Percentiles rank a stretch among this genome's conserved stretches.
These are phyloP conservation scores for Rutidosis leptorrhynchoides DNA, from an alignment of 129 eudicot genomes.

Conservation along the genomic window DNA sequence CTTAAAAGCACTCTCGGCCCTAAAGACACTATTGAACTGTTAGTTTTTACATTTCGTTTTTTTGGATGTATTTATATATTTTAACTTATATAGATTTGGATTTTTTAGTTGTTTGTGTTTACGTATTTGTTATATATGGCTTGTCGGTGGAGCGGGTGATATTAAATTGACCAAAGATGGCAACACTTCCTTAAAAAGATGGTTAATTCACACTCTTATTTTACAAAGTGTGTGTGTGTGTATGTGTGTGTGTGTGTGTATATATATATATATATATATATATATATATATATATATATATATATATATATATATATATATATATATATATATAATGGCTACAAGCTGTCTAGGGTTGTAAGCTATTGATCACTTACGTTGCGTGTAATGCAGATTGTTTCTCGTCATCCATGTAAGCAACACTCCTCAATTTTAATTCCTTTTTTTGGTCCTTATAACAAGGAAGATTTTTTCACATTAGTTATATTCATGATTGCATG, in stretches of 20 bases:
- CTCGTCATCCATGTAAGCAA: too few species aligned
- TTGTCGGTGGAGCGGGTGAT: slow-evolving; percentile 98
- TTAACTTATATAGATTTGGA: background rate
- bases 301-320: too few species aligned
- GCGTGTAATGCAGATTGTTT: too few species aligned
- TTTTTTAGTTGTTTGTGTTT: background rate
- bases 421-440: too few species aligned
- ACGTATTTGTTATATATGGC: slow-evolving; percentile 36
- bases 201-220: slow-evolving; percentile 41
- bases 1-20: slow-evolving; percentile 92
- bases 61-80: background rate
- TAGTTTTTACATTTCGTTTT: background rate
- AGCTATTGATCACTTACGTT: background rate
- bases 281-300: too few species aligned
- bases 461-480: too few species aligned
- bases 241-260: too few species aligned
- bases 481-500: too few species aligned
- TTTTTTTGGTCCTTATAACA: too few species aligned
- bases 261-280: too few species aligned
- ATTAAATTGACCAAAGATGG: slow-evolving; percentile 95
- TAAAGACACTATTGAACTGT: slow-evolving; percentile 95
- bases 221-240: background rate
- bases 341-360: background rate
- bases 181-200: slow-evolving; percentile 80
- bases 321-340: background rate